Evolutionary conservation across 495 filamentous ascomycete species (phyloP), one percentile per base, ranked within the genome.

Genomic region (Xylaria venustula): DNA sequence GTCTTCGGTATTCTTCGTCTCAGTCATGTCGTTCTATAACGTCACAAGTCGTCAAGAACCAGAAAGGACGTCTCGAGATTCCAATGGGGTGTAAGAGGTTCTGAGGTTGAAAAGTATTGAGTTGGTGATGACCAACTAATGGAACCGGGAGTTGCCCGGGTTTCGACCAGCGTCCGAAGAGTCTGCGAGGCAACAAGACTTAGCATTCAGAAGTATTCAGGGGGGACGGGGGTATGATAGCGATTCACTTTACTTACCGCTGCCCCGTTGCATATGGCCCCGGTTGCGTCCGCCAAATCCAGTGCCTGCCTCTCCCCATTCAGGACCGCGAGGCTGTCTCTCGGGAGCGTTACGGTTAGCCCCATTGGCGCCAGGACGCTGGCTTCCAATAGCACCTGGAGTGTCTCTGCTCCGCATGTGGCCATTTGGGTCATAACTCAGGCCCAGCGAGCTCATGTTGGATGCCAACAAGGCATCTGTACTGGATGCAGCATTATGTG

Each of bases 351-450:
- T 88, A 61, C 87, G 85, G 53, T 82, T 81, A 65, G 76, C 78
- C 46, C 85, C 80, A 68, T 86, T 88, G 66, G 86, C 82, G 60
- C 86, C 81, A 23, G 90, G 85, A 62, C 92, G 86, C 71, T 96
- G 92, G 73, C 92, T 92, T 62, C 92, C 91, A 68, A 95, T 96
- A 40, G 91, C 85, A 1, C 90, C 92, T 28, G 90, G 75, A 15
- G 78, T 72, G 44, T 78, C 71, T 59, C 80, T 64, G 20, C 71
- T 69, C 17, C 71, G 71, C 49, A 70, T 64, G 45, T 72, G 71
- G 55, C 65, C 64, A 72, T 73, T 76, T 76, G 83, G 67, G 63
- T 87, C 77, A 82, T 83, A 80, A 77, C 85, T 71, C 77, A 90
- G 71, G 80, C 85, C 82, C 86, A 90, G 73, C 77, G 85, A 70